Evolutionary conservation across 106 monocot genomes (phyloP).

Genomic region (Acorus gramineus): DNA sequence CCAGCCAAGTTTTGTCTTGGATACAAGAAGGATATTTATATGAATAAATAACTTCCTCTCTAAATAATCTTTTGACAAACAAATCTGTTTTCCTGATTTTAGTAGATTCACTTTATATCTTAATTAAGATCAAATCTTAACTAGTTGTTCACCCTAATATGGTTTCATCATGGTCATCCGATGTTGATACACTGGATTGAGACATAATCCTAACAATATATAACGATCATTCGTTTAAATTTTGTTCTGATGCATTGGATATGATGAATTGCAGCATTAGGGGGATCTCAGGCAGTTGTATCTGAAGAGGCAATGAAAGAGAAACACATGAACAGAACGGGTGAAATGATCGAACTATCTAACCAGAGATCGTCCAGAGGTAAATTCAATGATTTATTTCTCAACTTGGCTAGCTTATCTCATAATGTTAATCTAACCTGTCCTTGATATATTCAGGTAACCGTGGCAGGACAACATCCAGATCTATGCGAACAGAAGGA

Average conservation of each 20-base stretch:
- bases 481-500: not conserved
- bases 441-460: no score
- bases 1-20: no score
- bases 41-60: no score
- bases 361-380: constrained; percentile 5
- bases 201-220: not conserved
- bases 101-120: no score
- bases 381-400: not conserved
- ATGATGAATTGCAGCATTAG: constrained; percentile 11
- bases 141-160: not conserved
- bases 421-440: no score
- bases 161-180: no score
- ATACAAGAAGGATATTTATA: no score
- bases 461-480: not conserved
- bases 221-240: no score
- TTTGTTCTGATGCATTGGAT: not conserved
- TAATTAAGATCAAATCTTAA: no score
- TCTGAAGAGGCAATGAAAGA: constrained; percentile 26
- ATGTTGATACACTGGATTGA: not conserved
- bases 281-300: constrained; percentile 11
- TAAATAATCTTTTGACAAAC: no score
- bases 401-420: no score
- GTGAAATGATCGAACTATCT: constrained; percentile 8
- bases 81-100: no score
- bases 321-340: constrained; percentile 13